These are phyloP conservation scores for Pestalotiopsis fici DNA, from an alignment of 2,329 filamentous ascomycete genomes.

Conservation along the genomic window DNA sequence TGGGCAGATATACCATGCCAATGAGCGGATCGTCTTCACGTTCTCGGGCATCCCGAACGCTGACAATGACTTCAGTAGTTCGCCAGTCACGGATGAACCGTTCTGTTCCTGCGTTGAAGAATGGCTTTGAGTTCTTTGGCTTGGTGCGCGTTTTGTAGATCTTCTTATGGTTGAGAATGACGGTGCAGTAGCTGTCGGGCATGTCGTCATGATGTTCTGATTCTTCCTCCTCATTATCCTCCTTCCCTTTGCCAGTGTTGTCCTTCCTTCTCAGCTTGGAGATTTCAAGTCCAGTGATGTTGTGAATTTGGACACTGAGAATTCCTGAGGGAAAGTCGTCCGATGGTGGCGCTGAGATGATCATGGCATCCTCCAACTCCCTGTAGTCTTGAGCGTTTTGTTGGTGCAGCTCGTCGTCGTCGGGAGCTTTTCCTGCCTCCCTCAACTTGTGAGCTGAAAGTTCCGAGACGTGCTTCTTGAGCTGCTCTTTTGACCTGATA, in stretches of 20 bases:
- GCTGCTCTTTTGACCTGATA: constrained; percentile 57
- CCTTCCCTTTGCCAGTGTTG: constrained; percentile 46
- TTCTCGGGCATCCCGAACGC: constrained; percentile 67
- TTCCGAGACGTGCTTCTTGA: constrained; percentile 58
- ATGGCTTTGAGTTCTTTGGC: constrained; percentile 76
- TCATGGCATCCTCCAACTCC: constrained; percentile 61
- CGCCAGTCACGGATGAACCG: constrained; percentile 71
- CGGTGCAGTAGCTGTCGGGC: constrained; percentile 71
- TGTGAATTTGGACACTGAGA: constrained; percentile 70
- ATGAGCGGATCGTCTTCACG: constrained; percentile 71
- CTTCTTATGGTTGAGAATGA: constrained; percentile 73
- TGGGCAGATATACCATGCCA: constrained; percentile 69
- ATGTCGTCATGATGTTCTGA: constrained; percentile 63
- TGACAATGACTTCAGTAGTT: constrained; percentile 66
- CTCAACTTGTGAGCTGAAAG: constrained; percentile 63
- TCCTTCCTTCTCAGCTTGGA: constrained; percentile 58
- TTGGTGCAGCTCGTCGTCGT: constrained; percentile 65
- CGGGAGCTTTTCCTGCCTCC: constrained; percentile 59
- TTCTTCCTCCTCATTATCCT: constrained; percentile 56
- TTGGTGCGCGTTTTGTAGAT: constrained; percentile 73
- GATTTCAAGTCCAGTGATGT: constrained; percentile 69
- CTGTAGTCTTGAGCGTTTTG: constrained; percentile 69
- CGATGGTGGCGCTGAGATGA: constrained; percentile 67
- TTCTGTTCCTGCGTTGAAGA: constrained; percentile 77
- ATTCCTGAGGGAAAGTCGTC: constrained; percentile 65